These are phyloP conservation scores for Erodium trifolium DNA, from an alignment of 441 rosid genomes.

Conservation along the genomic window DNA sequence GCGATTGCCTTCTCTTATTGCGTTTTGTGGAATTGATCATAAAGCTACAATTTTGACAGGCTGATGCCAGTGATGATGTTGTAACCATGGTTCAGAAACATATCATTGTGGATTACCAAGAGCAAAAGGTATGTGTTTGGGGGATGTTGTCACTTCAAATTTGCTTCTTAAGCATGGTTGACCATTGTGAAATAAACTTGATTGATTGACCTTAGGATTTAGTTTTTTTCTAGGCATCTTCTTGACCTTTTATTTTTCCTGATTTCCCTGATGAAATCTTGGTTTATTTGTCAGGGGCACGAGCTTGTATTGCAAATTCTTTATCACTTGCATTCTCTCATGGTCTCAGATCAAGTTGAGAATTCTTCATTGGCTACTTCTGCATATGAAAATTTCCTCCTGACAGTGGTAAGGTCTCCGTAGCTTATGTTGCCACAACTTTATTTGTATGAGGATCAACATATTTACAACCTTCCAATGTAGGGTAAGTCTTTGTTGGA, in stretches of 20 bases:
- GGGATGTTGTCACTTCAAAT: not conserved
- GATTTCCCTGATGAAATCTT: conserved; percentile 8
- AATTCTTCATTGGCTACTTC: conserved; percentile 40
- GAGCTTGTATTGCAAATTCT: conserved; percentile 82
- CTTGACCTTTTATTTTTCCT: not conserved
- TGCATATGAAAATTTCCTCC: conserved; percentile 72
- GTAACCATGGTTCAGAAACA: conserved; percentile 62
- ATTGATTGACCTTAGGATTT: not conserved
- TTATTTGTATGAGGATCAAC: conserved; percentile 22
- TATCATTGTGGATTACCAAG: conserved; percentile 60
- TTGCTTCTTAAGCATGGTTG: not conserved
- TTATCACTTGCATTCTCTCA: conserved; percentile 75
- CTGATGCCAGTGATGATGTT: conserved; percentile 71
- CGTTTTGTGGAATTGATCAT: not conserved
- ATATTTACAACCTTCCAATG: conserved; percentile 29
- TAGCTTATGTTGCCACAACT: conserved; percentile 15
- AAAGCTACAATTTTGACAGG: conserved; percentile 35
- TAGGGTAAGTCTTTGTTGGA: conserved; percentile 87
- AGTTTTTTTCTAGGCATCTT: conserved; percentile 6
- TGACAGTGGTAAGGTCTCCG: conserved; percentile 64
- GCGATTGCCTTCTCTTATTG: not conserved
- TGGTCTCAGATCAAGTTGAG: conserved; percentile 38
- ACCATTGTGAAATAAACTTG: not conserved
- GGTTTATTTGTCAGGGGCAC: conserved; percentile 65
- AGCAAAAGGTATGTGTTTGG: conserved; percentile 57